Evolutionary conservation across 2,329 filamentous ascomycete genomes (phyloP).

Genomic region (Waltergamsia citrina): DNA sequence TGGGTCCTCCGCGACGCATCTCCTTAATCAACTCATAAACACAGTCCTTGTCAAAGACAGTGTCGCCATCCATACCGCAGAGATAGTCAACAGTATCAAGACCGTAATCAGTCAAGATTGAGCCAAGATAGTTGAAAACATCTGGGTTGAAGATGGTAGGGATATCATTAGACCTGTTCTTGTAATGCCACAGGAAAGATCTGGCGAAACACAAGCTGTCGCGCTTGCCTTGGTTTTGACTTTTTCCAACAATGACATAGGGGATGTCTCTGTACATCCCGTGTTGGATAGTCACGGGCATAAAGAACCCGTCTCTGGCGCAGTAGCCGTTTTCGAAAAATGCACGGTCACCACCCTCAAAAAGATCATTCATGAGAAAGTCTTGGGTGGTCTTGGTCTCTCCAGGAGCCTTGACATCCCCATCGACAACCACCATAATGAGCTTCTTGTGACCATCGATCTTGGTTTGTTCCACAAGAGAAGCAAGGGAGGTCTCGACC

Average conservation of each 20-base stretch:
- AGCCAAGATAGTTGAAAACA: conserved; percentile 29
- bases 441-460: conserved; percentile 29
- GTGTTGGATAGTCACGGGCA: conserved; percentile 32
- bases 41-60: conserved; percentile 33
- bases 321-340: conserved; percentile 32
- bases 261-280: conserved; percentile 35
- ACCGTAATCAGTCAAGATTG: conserved; percentile 24
- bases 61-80: conserved; percentile 38
- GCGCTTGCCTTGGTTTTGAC: conserved; percentile 38
- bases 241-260: conserved; percentile 37
- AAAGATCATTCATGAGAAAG: conserved; percentile 36
- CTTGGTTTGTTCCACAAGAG: conserved; percentile 30
- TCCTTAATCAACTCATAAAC: conserved; percentile 32
- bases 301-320: conserved; percentile 33
- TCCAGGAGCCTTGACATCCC: conserved; percentile 33
- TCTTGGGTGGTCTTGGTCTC: conserved; percentile 38
- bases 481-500: conserved; percentile 32
- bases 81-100: conserved; percentile 31
- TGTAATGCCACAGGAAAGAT: conserved; percentile 38
- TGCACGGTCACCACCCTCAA: conserved; percentile 21
- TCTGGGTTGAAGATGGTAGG: conserved; percentile 36
- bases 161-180: conserved; percentile 27
- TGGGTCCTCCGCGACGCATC: conserved; percentile 27
- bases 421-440: conserved; percentile 39
- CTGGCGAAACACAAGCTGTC: conserved; percentile 39